A percentile compares a stretch with the other conserved stretches of the same genome.
Conservation (phyloP, 2,329 filamentous ascomycete genomes). For the Ilyonectria sp. region DNA sequence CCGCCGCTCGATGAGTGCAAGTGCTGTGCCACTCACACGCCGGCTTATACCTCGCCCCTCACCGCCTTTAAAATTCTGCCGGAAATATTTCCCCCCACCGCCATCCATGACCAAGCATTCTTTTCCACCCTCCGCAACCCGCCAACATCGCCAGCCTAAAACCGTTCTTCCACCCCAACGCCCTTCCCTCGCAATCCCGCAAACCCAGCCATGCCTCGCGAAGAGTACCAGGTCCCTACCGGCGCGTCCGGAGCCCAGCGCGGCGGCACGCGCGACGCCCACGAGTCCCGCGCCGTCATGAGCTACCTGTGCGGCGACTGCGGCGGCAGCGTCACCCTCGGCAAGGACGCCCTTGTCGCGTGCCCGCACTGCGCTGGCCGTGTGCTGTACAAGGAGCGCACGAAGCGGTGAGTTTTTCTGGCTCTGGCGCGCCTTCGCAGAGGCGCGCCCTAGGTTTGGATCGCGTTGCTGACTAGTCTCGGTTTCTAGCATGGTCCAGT, state of each 20-base stretch:
- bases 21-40: no score
- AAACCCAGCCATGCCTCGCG: constrained; percentile 71
- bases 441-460: neutral
- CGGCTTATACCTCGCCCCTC: constrained; percentile 3
- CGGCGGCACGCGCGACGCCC: constrained; percentile 58
- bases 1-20: no score
- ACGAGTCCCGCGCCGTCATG: constrained; percentile 57
- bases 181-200: constrained; percentile 12
- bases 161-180: neutral
- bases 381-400: constrained; percentile 97
- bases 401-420: constrained; percentile 82
- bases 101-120: constrained; percentile 43
- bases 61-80: constrained; percentile 47
- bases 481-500: constrained; percentile 89
- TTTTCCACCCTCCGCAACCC: constrained; percentile 36
- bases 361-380: constrained; percentile 84
- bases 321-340: constrained; percentile 58
- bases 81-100: constrained; percentile 44
- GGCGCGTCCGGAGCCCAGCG: constrained; percentile 60
- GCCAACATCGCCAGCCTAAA: constrained; percentile 10
- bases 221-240: constrained; percentile 83
- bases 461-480: constrained; percentile 23
- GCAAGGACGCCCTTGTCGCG: constrained; percentile 65
- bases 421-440: neutral
- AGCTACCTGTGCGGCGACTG: constrained; percentile 62